phyloP scores from a whole-genome alignment of 2,329 filamentous ascomycete genomes.

The Colletotrichum limetticola region DNA sequence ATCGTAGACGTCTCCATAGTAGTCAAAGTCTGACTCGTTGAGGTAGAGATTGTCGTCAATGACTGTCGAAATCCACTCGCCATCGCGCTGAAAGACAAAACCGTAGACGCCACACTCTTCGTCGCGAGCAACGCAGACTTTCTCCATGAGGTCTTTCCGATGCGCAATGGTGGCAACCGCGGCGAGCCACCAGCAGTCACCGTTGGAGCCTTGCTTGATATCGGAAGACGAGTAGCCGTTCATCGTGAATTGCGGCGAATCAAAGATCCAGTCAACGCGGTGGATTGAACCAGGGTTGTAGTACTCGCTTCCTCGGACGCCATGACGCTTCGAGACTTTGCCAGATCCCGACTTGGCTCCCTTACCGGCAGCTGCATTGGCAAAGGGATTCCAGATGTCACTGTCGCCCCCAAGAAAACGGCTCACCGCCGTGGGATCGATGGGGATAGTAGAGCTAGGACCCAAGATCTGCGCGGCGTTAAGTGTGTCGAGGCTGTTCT shows the following conservation, averaged over 20 bases:
- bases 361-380: background rate
- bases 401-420: slow-evolving; percentile 34
- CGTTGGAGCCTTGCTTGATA: slow-evolving; percentile 59
- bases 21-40: slow-evolving; percentile 37
- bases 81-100: slow-evolving; percentile 77
- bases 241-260: slow-evolving; percentile 52
- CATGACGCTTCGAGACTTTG: slow-evolving; percentile 12
- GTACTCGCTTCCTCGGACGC: slow-evolving; percentile 28
- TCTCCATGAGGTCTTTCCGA: slow-evolving; percentile 71
- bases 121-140: slow-evolving; percentile 74
- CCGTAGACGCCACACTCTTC: slow-evolving; percentile 78
- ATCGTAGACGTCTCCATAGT: slow-evolving; percentile 47
- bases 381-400: background rate
- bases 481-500: slow-evolving; percentile 39
- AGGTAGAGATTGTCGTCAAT: slow-evolving; percentile 73
- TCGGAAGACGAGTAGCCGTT: slow-evolving; percentile 53
- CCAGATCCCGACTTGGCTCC: background rate
- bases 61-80: slow-evolving; percentile 77
- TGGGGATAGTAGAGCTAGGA: slow-evolving; percentile 32
- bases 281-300: slow-evolving; percentile 52
- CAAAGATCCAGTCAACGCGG: slow-evolving; percentile 56
- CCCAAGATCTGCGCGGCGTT: slow-evolving; percentile 38
- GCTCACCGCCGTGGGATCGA: slow-evolving; percentile 37
- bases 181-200: slow-evolving; percentile 81
- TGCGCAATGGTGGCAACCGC: slow-evolving; percentile 76